phyloP scores from a whole-genome alignment of 2,329 filamentous ascomycete species.

The Aspergillus latus region DNA sequence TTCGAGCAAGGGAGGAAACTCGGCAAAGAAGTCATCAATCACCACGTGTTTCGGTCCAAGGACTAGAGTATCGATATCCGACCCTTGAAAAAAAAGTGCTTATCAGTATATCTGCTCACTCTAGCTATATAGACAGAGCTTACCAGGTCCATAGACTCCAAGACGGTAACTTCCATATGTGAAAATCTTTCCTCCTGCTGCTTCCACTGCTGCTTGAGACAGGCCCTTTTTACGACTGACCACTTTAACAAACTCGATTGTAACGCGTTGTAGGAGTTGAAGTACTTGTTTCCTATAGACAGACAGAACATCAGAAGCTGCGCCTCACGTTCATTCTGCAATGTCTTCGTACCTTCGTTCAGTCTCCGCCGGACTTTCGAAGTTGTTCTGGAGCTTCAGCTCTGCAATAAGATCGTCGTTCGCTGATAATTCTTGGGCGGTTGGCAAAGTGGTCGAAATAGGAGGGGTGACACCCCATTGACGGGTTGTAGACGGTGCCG shows the following conservation, averaged over 20 bases:
- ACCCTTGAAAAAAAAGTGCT: constrained; percentile 55
- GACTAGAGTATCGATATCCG: constrained; percentile 95
- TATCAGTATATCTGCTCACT: constrained; percentile 3
- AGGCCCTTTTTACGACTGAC: constrained; percentile 74
- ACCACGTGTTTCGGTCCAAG: constrained; percentile 87
- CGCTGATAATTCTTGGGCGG: constrained; percentile 70
- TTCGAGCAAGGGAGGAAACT: constrained; percentile 78
- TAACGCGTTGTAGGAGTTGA: constrained; percentile 72
- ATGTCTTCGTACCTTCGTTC: constrained; percentile 64
- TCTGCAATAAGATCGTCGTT: constrained; percentile 81
- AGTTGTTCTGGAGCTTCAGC: constrained; percentile 85
- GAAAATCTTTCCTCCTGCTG: constrained; percentile 87
- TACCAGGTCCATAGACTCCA: constrained; percentile 82
- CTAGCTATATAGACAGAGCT: constrained; percentile 18
- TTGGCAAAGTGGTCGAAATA: constrained; percentile 75
- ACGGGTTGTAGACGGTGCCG: constrained; percentile 36
- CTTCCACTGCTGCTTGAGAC: constrained; percentile 73
- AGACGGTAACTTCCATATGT: constrained; percentile 95
- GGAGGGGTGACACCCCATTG: constrained; percentile 78
- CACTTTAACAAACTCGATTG: constrained; percentile 80
- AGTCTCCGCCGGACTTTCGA: constrained; percentile 79
- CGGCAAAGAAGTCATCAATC: constrained; percentile 86
- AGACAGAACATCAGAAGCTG: constrained; percentile 10
- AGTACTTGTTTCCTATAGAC: constrained; percentile 66
- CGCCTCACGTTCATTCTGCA: background rate